phyloP scores from a whole-genome alignment of 805 yeast species.

The Wickerhamiella vanderwaltii region DNA sequence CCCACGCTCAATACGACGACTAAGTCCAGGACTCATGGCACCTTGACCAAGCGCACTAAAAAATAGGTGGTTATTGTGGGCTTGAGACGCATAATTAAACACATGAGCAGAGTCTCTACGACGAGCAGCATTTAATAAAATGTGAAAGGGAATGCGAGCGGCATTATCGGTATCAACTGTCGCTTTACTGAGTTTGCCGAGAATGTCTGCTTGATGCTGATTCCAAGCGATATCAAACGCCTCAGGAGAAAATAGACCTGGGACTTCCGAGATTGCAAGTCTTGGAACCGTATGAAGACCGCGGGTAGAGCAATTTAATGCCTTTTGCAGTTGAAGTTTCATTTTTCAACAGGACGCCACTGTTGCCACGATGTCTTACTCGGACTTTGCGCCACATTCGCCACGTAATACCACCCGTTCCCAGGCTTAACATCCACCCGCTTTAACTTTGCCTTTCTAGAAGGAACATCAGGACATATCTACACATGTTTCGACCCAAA shows the following conservation, averaged over 20 bases:
- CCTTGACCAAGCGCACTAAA: conserved; percentile 27
- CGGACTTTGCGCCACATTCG: too few relatives aligned
- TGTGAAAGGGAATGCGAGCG: conserved; percentile 60
- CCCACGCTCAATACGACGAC: conserved; percentile 38
- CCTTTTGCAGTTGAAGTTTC: too few relatives aligned
- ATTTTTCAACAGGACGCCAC: too few relatives aligned
- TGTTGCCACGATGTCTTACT: too few relatives aligned
- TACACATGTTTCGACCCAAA: too few relatives aligned
- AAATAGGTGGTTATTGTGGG: conserved; percentile 84
- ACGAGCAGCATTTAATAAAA: conserved; percentile 48
- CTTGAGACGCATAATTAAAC: conserved; percentile 84
- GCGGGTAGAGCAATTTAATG: conserved; percentile 1
- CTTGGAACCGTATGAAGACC: conserved; percentile 11
- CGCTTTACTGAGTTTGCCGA: conserved; percentile 43
- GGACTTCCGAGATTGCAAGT: conserved; percentile 35
- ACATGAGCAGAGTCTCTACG: conserved; percentile 51
- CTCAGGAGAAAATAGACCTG: conserved; percentile 48
- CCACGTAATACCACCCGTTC: too few relatives aligned
- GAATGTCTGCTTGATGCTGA: conserved; percentile 53
- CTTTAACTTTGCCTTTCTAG: too few relatives aligned
- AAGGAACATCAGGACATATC: too few relatives aligned
- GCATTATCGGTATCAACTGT: conserved; percentile 76
- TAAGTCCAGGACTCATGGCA: conserved; percentile 20
- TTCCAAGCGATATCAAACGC: conserved; percentile 72
- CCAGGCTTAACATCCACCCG: too few relatives aligned